Evolutionary conservation across 768 basidiomycete genomes (phyloP).

Genomic region (Lyophyllum decastes): DNA sequence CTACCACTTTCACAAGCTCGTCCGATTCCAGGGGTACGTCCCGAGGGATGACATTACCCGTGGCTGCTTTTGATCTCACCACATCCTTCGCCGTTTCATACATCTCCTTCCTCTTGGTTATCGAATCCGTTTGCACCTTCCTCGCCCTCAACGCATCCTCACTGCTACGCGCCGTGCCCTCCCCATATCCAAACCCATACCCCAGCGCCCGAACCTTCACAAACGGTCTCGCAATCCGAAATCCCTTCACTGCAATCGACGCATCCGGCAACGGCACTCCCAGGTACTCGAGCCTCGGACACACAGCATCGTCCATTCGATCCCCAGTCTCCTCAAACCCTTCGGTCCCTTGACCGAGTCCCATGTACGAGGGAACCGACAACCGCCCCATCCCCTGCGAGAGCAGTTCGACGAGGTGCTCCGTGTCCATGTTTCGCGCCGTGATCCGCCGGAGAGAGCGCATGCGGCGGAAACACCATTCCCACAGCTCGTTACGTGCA

Average conservation of each 20-base stretch:
- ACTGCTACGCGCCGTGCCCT: background rate
- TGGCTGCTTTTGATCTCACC: too few species aligned
- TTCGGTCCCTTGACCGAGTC: background rate
- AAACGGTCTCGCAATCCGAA: background rate
- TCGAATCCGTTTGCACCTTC: too few species aligned
- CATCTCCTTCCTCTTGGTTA: too few species aligned
- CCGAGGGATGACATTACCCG: background rate
- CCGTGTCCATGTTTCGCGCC: constrained; percentile 21
- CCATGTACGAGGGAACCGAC: background rate
- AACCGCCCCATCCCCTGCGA: background rate
- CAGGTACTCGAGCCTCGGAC: constrained; percentile 1
- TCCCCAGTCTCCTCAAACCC: background rate
- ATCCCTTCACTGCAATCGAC: background rate
- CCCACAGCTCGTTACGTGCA: constrained; percentile 22
- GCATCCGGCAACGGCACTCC: background rate
- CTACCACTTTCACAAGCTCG: background rate
- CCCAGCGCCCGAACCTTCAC: background rate
- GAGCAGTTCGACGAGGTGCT: constrained; percentile 21
- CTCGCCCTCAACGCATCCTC: constrained; percentile 6
- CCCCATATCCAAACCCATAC: background rate
- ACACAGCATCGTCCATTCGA: background rate
- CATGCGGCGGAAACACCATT: constrained; percentile 32
- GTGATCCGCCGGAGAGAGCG: constrained; percentile 23
- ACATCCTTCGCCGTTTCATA: background rate
- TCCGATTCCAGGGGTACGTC: background rate